A percentile compares a stretch with the other conserved stretches of the same genome.
These are phyloP conservation scores for Pleurotus eryngii DNA, from an alignment of 768 basidiomycete genomes.

Conservation along the genomic window DNA sequence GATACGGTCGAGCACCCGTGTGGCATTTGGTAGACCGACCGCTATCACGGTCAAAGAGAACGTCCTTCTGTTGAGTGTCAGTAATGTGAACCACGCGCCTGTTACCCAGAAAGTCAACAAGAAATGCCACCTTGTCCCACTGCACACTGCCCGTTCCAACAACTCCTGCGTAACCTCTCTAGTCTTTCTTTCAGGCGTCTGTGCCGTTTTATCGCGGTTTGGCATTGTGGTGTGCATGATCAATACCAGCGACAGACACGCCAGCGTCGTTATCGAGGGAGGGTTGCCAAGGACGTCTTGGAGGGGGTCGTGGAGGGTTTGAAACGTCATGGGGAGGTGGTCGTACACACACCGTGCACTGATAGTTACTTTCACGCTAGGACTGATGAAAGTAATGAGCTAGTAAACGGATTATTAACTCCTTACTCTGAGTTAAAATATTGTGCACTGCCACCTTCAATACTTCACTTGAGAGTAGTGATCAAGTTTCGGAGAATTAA, in stretches of 20 bases:
- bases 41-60: constrained; percentile 2
- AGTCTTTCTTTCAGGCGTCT: constrained; percentile 1
- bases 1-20: neutral
- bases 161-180: neutral
- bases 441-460: too few relatives aligned
- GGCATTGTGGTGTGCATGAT: neutral
- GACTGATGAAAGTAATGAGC: too few relatives aligned
- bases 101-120: too few relatives aligned
- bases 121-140: too few relatives aligned
- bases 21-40: neutral
- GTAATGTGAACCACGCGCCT: neutral
- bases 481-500: too few relatives aligned
- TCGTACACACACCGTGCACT: too few relatives aligned
- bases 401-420: too few relatives aligned
- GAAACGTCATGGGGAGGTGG: neutral
- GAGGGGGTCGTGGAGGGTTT: neutral
- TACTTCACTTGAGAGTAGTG: too few relatives aligned
- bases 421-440: too few relatives aligned
- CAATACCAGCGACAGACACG: constrained; percentile 4
- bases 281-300: neutral
- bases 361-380: too few relatives aligned
- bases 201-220: neutral
- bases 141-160: neutral
- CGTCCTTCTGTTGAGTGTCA: constrained; percentile 1
- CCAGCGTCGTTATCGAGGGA: constrained; percentile 1